Evolutionary conservation across 2,329 filamentous ascomycete genomes (phyloP), one percentile per base, ranked within the genome.

Genomic region (Aspergillus unguis): DNA sequence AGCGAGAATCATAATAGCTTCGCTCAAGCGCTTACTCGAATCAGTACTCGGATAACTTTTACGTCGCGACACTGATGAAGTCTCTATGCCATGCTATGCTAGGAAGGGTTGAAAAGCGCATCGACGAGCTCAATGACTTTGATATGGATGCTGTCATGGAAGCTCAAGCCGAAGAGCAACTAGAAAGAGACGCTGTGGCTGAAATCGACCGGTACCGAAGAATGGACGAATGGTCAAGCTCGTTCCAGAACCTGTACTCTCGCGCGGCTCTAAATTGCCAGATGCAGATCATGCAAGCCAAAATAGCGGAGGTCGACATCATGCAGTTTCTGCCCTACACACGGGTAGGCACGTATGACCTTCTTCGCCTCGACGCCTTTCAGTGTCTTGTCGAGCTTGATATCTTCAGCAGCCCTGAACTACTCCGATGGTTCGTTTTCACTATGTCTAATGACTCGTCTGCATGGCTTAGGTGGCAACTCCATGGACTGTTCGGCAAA

Each of bases 41-140:
- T 2, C 74, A 86, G 45, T 95, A 84, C 65, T 96, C 92, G 4
- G 95, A 99, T 64, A 87, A 92, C 57, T 85, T 89, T 63, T 99
- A 96, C 66, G 84, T 99, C 49, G 85, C 90, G 6, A 87, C 81
- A 25, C 78, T 99, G 26, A 87, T 99, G 76, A 75, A 71, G 35
- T 82, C 82, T 36, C 69, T 87, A 4, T 78, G 81, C 5, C 75
- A 83, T 56, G 78, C 80, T 7, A 70, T 86, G 50, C 72, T 80
- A 1, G 73, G 73, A 2, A 67, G 66, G 54, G 60, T 62, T n/a
- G 68, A 75, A 62, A 61, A 56, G 54, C 68, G 64, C 50, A 63
- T 69, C 4, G 68, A 74, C 29, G 71, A 77, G 43, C 62, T 77
- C 51, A 68, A 74, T 52, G 66, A 77, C 53, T 70, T 75, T 60